Conservation (phyloP, 306 rosid species). For the Cajanus cajan region DNA sequence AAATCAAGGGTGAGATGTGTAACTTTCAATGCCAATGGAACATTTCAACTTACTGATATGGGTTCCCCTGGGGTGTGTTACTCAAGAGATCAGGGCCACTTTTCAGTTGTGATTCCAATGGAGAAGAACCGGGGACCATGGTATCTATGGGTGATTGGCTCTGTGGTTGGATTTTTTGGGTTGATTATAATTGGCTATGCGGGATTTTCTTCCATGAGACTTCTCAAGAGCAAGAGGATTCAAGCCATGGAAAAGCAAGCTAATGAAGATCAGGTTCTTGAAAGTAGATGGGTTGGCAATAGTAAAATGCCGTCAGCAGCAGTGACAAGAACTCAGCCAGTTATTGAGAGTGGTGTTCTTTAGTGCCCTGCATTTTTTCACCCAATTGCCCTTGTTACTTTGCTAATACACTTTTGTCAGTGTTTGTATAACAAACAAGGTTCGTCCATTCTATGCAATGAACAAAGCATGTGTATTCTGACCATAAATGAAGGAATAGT, state of each 20-base stretch:
- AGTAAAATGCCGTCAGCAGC: constrained; percentile 82
- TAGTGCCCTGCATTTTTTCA: constrained; percentile 17
- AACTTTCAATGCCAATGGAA: constrained; percentile 53
- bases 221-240: constrained; percentile 57
- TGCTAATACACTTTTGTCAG: background rate
- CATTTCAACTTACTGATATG: constrained; percentile 50
- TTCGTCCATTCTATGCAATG: background rate
- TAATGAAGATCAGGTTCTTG: constrained; percentile 65
- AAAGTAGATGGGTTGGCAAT: constrained; percentile 65
- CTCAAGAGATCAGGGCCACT: constrained; percentile 62
- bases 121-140: constrained; percentile 40
- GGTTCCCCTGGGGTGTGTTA: constrained; percentile 45
- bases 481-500: constrained; percentile 24
- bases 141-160: constrained; percentile 59
- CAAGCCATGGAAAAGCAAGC: constrained; percentile 69
- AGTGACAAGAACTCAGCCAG: constrained; percentile 76
- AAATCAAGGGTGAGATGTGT: constrained; percentile 53
- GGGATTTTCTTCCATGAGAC: constrained; percentile 43
- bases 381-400: background rate
- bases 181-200: constrained; percentile 42
- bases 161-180: constrained; percentile 49
- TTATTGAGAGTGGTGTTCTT: constrained; percentile 48
- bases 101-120: constrained; percentile 51
- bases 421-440: constrained; percentile 4
- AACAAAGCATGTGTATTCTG: constrained; percentile 18